Percentiles rank a stretch among this genome's conserved stretches.
Conservation (phyloP, 169 alveolate genomes). For the Eimeria falciformis region DNA sequence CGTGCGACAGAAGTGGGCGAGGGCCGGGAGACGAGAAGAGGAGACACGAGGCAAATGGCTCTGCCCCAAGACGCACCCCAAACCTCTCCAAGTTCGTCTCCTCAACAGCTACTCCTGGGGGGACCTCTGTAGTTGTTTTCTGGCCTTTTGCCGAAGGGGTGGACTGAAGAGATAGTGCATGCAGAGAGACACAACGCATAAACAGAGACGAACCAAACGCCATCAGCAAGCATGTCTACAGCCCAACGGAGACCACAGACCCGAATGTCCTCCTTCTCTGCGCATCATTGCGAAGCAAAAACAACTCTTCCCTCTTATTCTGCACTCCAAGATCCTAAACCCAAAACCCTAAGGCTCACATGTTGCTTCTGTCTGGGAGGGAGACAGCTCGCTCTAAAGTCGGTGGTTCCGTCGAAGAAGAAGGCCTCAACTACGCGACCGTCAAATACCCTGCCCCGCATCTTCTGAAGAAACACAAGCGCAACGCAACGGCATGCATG, state of each 20-base stretch:
- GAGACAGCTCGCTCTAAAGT: constrained; percentile 87
- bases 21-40: not conserved
- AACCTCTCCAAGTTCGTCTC: not conserved
- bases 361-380: constrained; percentile 71
- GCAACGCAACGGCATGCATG: too few species aligned
- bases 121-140: too few species aligned
- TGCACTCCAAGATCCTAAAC: not conserved
- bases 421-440: constrained; percentile 88
- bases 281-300: too few species aligned
- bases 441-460: constrained; percentile 86
- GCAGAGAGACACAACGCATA: too few species aligned
- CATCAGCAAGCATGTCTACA: too few species aligned
- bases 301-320: too few species aligned
- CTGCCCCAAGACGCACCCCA: not conserved
- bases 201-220: too few species aligned
- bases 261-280: too few species aligned
- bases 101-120: not conserved
- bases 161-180: too few species aligned
- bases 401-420: constrained; percentile 91
- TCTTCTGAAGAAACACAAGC: constrained; percentile 84
- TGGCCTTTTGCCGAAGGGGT: too few species aligned
- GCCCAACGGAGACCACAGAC: too few species aligned
- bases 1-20: not conserved
- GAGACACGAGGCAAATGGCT: not conserved
- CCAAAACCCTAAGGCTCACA: constrained; percentile 4